Evolutionary conservation across 2,329 filamentous ascomycete genomes (phyloP), one percentile per base, ranked within the genome.

Genomic region (Aspergillus sp.): DNA sequence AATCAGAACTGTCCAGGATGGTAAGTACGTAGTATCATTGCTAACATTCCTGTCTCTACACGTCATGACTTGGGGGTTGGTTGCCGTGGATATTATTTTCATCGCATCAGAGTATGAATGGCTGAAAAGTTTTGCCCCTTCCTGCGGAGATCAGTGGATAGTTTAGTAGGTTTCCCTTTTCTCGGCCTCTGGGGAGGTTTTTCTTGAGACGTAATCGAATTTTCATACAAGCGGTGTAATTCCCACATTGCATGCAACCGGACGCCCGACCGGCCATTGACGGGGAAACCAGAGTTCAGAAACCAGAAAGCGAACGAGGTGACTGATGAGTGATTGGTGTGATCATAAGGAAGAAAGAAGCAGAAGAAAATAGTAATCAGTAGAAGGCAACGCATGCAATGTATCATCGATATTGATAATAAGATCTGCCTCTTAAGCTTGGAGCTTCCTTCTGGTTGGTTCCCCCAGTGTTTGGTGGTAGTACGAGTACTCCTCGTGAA

Each of bases 1-100:
- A 60, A 59, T 57, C 62, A 62, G 54, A 54, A 27, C 50, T 25
- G 27, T 62, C 52, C 23, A 49, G 36, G 50, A 13, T 58, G 32
- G 49, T 42, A 36, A 36, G 32, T 36, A 32, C 8, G 30, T 32
- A 36, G 32, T 36, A 36, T 13, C 11, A 41, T 54, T 54, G 36
- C 13, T 58, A 57, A 54, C 54, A 54, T 54, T 56, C 39, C 17
- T 49, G 23, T 55, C 39, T 54, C 51, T 17, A 57, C 62, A 62
- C 60, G 60, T 64, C 62, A 63, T 63, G 54, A 57, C 53, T 54
- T 30, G 36, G 55, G 54, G 5, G 32, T 36, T 36, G 11, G 10
- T 47, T 36, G 30, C 39, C 30, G 39, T 19, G 27, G 13, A 30
- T 23, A 54, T 41, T 15, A 36, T 11, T 13, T 44, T 32, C 32